Evolutionary conservation across 1,284 basidiomycete genomes (phyloP).

Genomic region (Irpex rosettiformis): DNA sequence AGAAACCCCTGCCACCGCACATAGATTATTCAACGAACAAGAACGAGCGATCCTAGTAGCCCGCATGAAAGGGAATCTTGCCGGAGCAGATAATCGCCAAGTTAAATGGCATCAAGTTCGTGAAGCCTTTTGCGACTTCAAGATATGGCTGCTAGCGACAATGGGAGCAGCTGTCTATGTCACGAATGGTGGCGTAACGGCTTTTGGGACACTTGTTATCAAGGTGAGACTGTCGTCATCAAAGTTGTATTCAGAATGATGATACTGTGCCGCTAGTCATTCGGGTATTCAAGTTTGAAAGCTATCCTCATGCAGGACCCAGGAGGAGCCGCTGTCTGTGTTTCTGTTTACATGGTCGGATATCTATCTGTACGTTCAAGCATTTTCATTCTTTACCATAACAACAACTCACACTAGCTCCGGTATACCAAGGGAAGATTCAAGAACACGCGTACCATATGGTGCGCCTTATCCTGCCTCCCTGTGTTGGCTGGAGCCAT

Average conservation of each 20-base stretch:
- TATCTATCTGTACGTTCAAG: constrained; percentile 7
- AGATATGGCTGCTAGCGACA: constrained; percentile 12
- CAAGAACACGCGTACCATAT: constrained; percentile 8
- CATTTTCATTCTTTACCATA: not conserved
- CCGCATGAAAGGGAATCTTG: constrained; percentile 9
- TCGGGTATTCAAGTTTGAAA: constrained; percentile 12
- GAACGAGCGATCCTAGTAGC: constrained; percentile 11
- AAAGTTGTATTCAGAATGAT: not conserved
- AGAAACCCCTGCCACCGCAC: constrained; percentile 11
- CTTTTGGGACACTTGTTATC: constrained; percentile 13
- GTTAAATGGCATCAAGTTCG: constrained; percentile 8
- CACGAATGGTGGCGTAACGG: constrained; percentile 13
- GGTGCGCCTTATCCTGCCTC: constrained; percentile 7
- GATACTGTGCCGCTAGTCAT: not conserved
- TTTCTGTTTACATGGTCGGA: constrained; percentile 11
- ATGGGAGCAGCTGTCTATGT: constrained; percentile 15
- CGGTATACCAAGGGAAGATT: constrained; percentile 2
- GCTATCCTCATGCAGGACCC: constrained; percentile 13
- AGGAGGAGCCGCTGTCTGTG: constrained; percentile 11
- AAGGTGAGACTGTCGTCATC: not conserved
- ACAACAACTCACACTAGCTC: not conserved
- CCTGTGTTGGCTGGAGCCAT: constrained; percentile 13
- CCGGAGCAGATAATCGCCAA: constrained; percentile 5
- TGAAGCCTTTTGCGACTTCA: constrained; percentile 11
- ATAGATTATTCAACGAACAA: constrained; percentile 9